A percentile compares a stretch with the other conserved stretches of the same genome.
phyloP scores from a whole-genome alignment of 768 basidiomycete genomes.

The Omphalotus guepiniiformis region DNA sequence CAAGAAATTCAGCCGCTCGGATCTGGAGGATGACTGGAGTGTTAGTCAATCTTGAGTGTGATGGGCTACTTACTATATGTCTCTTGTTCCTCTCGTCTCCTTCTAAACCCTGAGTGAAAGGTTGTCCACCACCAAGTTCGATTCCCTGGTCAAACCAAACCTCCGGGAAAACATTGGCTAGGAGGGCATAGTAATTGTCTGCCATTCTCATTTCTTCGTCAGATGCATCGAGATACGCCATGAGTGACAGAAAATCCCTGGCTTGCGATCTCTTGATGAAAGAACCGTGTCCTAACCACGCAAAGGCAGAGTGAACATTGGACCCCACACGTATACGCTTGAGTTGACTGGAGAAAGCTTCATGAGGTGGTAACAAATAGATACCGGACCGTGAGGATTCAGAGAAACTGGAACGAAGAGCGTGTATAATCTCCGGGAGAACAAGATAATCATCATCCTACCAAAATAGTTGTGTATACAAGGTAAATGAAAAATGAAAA shows the following conservation, averaged over 20 bases:
- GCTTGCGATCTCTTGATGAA: conserved; percentile 43
- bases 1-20: conserved; percentile 42
- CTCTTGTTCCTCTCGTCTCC: conserved; percentile 53
- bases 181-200: conserved; percentile 64
- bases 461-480: conserved; percentile 3
- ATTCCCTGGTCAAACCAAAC: conserved; percentile 64
- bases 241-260: conserved; percentile 44
- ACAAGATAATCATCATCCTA: conserved; percentile 72
- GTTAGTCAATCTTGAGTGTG: neutral
- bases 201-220: conserved; percentile 58
- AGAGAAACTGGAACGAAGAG: conserved; percentile 40
- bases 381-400: conserved; percentile 29
- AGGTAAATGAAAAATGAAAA: neutral
- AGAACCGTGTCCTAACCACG: conserved; percentile 65
- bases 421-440: conserved; percentile 49
- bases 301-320: conserved; percentile 49
- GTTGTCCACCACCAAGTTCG: conserved; percentile 52
- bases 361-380: conserved; percentile 57
- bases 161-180: conserved; percentile 53
- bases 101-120: conserved; percentile 58
- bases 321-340: conserved; percentile 35
- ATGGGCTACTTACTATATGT: conserved; percentile 48
- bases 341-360: conserved; percentile 51
- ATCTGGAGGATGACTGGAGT: conserved; percentile 24
- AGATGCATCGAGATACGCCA: conserved; percentile 39